Evolutionary conservation across 768 basidiomycete species (phyloP), one percentile per base, ranked within the genome.

Genomic region (Cantharellus cinnabarinus): DNA sequence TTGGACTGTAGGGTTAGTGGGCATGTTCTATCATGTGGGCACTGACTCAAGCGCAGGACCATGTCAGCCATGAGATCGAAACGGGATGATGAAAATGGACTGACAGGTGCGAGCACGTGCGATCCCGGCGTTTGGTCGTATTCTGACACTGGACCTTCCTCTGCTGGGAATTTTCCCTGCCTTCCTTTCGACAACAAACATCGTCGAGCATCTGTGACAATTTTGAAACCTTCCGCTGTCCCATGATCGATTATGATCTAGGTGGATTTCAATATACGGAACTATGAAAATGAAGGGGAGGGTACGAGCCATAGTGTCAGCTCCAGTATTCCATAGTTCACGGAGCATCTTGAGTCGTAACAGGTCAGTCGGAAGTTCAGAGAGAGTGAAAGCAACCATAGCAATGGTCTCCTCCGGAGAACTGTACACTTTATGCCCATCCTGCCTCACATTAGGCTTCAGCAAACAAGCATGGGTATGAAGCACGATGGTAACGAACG

Each of bases 241-340:
- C 78, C 82, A 59, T 90, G 83, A 68, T 99, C 95, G 61, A 97
- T 82, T 50, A 99, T 72, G 58, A 93, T 74, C 87, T 90, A 63
- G 41, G 51, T 50, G 57, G 56, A 38, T 57, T 40, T 37, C 14
- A 42, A 14, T 38, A 57, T 57, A 5, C 52, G 14, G 34, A 54
- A 10, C 44, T 48, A 48, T 48, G 29, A 48, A 10, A 48, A 10
- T 48, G 44, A 48, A 48, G 10, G 44, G 44, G 34, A 39, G 20
- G 59, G 56, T 54, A 60, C 71, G 63, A 64, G 91, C 87, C 54
- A 95, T 80, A 34, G 80, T 78, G 66, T 85, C 79, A 29, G 90
- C 90, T 50, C 88, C 89, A 65, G 88, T 89, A 52, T 85, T 77
- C 91, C 91, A 97, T 76, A 97, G 85, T 64, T 87, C 80, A 66